Evolutionary conservation across 176 grass and related monocot species (phyloP).

Genomic region (Avena sativa): DNA sequence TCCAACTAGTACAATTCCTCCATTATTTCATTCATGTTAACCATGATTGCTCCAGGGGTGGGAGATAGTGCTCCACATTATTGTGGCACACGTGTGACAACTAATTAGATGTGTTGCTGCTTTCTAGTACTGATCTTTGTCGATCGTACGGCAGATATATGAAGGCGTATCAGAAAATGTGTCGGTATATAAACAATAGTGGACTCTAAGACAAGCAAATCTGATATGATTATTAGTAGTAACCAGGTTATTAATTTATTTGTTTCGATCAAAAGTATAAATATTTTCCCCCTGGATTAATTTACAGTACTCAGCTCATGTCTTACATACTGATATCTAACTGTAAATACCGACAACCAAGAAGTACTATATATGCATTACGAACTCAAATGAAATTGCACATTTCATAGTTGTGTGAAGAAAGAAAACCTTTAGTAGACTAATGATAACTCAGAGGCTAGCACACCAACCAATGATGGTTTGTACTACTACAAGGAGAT

Average conservation of each 20-base stretch:
- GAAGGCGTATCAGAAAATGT: neutral
- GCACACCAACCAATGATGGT: slow-evolving; percentile 15
- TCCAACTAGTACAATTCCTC: neutral
- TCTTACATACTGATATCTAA: neutral
- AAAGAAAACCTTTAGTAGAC: neutral
- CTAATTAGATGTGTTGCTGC: slow-evolving; percentile 7
- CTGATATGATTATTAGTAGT: neutral
- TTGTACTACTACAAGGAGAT: neutral
- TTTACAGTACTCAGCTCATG: neutral
- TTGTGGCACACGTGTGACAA: slow-evolving; percentile 51
- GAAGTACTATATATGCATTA: too few species aligned
- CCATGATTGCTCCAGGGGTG: slow-evolving; percentile 49
- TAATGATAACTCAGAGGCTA: neutral
- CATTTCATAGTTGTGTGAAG: neutral
- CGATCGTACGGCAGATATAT: neutral
- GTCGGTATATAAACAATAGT: neutral
- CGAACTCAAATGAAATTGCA: neutral
- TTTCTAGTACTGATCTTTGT: slow-evolving; percentile 5
- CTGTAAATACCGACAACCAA: too few species aligned
- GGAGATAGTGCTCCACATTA: slow-evolving; percentile 53
- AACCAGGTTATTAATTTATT: neutral
- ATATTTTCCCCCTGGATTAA: neutral
- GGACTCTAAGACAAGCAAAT: neutral
- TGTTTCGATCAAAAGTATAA: neutral
- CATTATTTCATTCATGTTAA: slow-evolving; percentile 33